A percentile compares a stretch with the other conserved stretches of the same genome.
These are phyloP conservation scores for Collybia mongolica DNA, from an alignment of 768 basidiomycete genomes.

Conservation along the genomic window DNA sequence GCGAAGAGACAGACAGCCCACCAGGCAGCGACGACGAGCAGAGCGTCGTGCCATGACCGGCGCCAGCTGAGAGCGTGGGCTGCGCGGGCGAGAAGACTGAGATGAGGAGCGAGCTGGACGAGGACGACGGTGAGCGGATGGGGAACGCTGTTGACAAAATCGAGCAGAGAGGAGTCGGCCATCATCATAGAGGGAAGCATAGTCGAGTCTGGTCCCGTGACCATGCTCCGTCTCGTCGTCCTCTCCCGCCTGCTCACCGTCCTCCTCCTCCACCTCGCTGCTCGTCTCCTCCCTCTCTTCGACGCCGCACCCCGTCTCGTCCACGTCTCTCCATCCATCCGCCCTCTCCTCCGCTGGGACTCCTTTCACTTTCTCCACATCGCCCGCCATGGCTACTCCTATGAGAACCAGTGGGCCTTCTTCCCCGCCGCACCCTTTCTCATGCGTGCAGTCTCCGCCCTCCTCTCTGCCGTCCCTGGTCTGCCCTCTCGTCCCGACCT, in stretches of 20 bases:
- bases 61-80: constrained; percentile 61
- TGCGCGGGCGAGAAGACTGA: constrained; percentile 40
- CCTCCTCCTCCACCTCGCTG: constrained; percentile 25
- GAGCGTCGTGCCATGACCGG: constrained; percentile 56
- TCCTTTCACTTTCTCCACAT: constrained; percentile 76
- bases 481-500: constrained; percentile 23
- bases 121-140: constrained; percentile 60
- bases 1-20: constrained; percentile 74
- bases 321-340: constrained; percentile 2
- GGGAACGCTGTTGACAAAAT: constrained; percentile 62
- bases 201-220: background rate
- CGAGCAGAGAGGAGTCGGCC: constrained; percentile 8
- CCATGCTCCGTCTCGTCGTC: constrained; percentile 9
- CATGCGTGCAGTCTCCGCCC: constrained; percentile 31
- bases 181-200: background rate
- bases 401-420: constrained; percentile 90
- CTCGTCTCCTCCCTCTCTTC: constrained; percentile 31
- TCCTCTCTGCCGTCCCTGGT: constrained; percentile 17
- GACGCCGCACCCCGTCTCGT: constrained; percentile 35
- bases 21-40: constrained; percentile 69
- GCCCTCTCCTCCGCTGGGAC: constrained; percentile 79
- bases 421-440: constrained; percentile 66
- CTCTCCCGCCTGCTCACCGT: constrained; percentile 17
- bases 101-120: constrained; percentile 56
- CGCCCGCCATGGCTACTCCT: constrained; percentile 52